Base-by-base conservation (phyloP, 2,329 filamentous ascomycete genomes). In the Fusarium buxicola region DNA sequence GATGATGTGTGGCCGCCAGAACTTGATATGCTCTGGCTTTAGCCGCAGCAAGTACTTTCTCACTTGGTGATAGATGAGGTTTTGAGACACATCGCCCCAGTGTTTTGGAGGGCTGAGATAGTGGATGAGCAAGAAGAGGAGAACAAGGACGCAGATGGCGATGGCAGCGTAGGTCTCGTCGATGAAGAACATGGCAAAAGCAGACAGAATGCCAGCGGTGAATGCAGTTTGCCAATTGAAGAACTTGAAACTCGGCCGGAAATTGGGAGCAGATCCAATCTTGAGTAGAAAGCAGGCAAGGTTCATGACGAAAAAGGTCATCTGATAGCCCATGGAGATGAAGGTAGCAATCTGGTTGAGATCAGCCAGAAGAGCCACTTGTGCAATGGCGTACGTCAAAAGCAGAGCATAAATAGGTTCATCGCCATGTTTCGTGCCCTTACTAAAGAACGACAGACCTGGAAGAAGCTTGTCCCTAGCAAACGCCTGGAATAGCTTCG, bases 241-340 rank as follows among this genome's bases (percentile, higher is more conserved):
- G 72, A 94, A 94, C 72, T 92, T 90, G 75, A 96, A 96, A 0
- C 90, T 92, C 1, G 92, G 92, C 21, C 92, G 84, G 68, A 96
- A 96, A 72, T 96, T 96, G 5, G 92, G 92, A 0, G 92, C 92
- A 1, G 92, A 94, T 2, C 92, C 90, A 54, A 96, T 89, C 73
- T 94, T 94, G 52, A 96, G 82, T 2, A 96, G 79, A 69, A 96
- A 96, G 67, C 92, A 96, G 7, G 92, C 92, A 8, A 96, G 77
- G 64, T 96, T 96, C 76, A 92, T 95, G 35, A 94, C 91, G 46
- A 96, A 85, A 71, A 96, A 96, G 0, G 92, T 96, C 89, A 96
- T 94, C 82, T 95, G 86, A 72, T 95, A 96, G 13, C 91, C 91
- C 91, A 96, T 96, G 2, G 92, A 94, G 40, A 96, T 92, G 55